These are phyloP conservation scores for Speleostelium caveatum DNA, from an alignment of 78 protist species.

Conservation along the genomic window DNA sequence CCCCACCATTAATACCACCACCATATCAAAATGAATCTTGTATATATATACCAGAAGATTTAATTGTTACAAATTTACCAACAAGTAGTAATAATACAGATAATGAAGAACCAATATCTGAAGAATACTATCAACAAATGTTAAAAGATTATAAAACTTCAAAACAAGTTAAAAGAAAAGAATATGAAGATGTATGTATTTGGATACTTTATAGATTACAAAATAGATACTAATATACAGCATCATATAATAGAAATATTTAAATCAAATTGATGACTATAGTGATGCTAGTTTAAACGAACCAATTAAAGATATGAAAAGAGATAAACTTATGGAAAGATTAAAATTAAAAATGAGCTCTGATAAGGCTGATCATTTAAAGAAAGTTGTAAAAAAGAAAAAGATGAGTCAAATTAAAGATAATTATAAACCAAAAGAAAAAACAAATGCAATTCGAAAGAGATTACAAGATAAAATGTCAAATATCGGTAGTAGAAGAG, in stretches of 20 bases:
- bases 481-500: neutral
- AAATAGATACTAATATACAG: neutral
- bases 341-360: neutral
- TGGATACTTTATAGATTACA: neutral
- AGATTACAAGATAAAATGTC: neutral
- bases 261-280: conserved; percentile 2
- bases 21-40: neutral
- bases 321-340: neutral
- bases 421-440: neutral
- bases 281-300: neutral
- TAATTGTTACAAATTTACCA: neutral
- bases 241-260: conserved; percentile 3
- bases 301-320: neutral
- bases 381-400: neutral
- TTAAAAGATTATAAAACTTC: neutral
- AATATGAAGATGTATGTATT: conserved; percentile 22
- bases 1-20: too few relatives aligned
- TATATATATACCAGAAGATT: too few relatives aligned
- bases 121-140: conserved; percentile 54
- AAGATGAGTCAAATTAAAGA: neutral
- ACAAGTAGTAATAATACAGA: neutral
- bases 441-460: neutral
- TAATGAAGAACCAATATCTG: neutral
- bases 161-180: conserved; percentile 19
- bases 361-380: neutral